Percentiles rank a stretch among this genome's conserved stretches.
Conservation (phyloP, 805 yeast species). For the Ogataea trehalophila region DNA sequence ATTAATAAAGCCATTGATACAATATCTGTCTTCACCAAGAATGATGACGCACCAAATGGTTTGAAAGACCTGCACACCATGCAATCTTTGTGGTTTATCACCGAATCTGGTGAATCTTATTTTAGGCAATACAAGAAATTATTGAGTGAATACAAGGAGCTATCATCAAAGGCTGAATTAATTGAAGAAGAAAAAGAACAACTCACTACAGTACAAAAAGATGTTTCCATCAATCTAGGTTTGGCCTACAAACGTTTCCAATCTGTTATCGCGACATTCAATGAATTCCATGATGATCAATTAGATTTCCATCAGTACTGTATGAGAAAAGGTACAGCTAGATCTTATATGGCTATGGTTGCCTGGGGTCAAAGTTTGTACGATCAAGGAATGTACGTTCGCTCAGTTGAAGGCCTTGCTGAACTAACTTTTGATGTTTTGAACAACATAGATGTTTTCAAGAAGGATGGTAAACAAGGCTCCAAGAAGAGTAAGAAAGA, state of each 20-base stretch:
- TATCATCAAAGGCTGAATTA: conserved; percentile 22
- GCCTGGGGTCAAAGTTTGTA: conserved; percentile 79
- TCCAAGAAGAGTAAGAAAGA: conserved; percentile 38
- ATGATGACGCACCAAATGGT: conserved; percentile 78
- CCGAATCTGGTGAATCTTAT: conserved; percentile 82
- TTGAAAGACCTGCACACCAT: conserved; percentile 79
- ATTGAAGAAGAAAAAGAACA: conserved; percentile 22
- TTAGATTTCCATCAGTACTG: conserved; percentile 92
- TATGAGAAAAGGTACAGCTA: conserved; percentile 83
- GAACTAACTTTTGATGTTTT: conserved; percentile 45
- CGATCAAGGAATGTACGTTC: conserved; percentile 63
- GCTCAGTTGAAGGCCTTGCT: conserved; percentile 64
- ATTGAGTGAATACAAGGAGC: conserved; percentile 9
- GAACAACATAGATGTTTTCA: conserved; percentile 22
- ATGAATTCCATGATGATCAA: conserved; percentile 76
- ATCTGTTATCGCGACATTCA: conserved; percentile 62
- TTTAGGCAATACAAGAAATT: conserved; percentile 47
- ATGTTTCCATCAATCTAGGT: conserved; percentile 40
- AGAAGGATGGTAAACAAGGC: conserved; percentile 8
- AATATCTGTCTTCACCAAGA: conserved; percentile 79
- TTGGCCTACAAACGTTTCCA: conserved; percentile 74
- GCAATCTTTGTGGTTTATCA: conserved; percentile 89
- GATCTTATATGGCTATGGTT: conserved; percentile 73
- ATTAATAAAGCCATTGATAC: conserved; percentile 69
- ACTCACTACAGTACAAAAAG: conserved; percentile 29